Base-by-base conservation (phyloP, 176 grass and related monocot genomes). In the Aegilops longissima region DNA sequence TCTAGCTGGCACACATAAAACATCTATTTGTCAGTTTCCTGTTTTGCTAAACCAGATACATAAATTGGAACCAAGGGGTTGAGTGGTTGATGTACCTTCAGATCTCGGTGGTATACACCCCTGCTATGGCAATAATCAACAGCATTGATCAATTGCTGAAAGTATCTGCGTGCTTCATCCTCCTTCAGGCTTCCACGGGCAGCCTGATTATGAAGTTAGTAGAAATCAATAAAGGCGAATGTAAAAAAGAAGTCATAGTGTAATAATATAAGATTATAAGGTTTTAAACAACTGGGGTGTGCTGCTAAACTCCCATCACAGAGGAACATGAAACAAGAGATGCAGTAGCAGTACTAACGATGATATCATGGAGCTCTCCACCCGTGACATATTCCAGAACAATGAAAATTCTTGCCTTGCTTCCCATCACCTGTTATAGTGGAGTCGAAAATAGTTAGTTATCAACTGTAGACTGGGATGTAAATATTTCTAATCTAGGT, bases 111-210 rank as follows among this genome's bases (percentile, higher is more conserved):
- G 76, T 95, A 97, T 11, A 97, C 95, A 12, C 95, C 95, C 88
- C 95, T 95, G 74, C 95, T 97, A 63, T 97, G 95, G 78, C 95
- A 97, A 77, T 95, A 97, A 82, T 97, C 95, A 44, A 97, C 93
- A 35, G 89, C 95, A 77, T 91, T 84, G 70, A 97, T 97, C 86
- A 97, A 80, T 79, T 95, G 92, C 25, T 97, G 95, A 83, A 97
- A 97, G 67, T 93, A 97, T 74, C 82, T 95, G 10, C 89, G 91
- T 38, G 95, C 91, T 84, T 95, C 95, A 34, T 97, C 95, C 80
- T 97, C 95, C 86, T 93, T 91, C 85, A 97, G 68, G 40, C 89
- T 93, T 44, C 95, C 93, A 62, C 67, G 87, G 82, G 92, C 90
- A 21, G 70, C 92, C 95, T 97, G 84, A 62, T 76, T 72, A 54